Evolutionary conservation across 768 basidiomycete species (phyloP).

Genomic region (Hericium coralloides): DNA sequence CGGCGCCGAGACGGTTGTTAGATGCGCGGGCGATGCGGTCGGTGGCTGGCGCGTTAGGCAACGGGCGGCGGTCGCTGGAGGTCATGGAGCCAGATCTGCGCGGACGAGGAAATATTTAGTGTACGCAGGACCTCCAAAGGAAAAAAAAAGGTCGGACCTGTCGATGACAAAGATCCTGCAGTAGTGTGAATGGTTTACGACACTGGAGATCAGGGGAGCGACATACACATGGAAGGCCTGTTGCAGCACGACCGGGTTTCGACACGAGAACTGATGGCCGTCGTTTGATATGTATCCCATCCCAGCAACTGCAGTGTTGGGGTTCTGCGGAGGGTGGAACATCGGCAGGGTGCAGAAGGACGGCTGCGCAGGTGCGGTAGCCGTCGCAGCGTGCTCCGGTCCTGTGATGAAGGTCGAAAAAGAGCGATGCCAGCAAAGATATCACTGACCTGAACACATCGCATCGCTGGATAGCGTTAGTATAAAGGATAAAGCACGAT

Average conservation of each 20-base stretch:
- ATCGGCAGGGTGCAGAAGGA: slow-evolving; percentile 47
- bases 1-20: slow-evolving; percentile 49
- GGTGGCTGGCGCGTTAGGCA: slow-evolving; percentile 33
- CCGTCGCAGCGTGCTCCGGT: slow-evolving; percentile 37
- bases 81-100: slow-evolving; percentile 46
- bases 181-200: neutral
- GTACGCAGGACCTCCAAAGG: neutral
- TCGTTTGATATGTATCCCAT: slow-evolving; percentile 46
- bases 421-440: neutral
- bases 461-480: slow-evolving; percentile 28
- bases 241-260: slow-evolving; percentile 41
- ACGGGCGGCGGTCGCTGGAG: slow-evolving; percentile 31
- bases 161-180: slow-evolving; percentile 48
- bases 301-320: slow-evolving; percentile 20
- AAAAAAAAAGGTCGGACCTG: slow-evolving; percentile 22
- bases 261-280: slow-evolving; percentile 46
- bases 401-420: slow-evolving; percentile 24
- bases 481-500: neutral
- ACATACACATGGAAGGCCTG: slow-evolving; percentile 56
- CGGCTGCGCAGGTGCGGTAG: slow-evolving; percentile 31
- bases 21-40: slow-evolving; percentile 26
- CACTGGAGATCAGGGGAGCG: neutral
- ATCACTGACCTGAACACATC: slow-evolving; percentile 38
- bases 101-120: neutral
- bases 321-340: slow-evolving; percentile 35